These are phyloP conservation scores for Chlorella sp. DNA, from an alignment of 139 green algal species.

Conservation along the genomic window DNA sequence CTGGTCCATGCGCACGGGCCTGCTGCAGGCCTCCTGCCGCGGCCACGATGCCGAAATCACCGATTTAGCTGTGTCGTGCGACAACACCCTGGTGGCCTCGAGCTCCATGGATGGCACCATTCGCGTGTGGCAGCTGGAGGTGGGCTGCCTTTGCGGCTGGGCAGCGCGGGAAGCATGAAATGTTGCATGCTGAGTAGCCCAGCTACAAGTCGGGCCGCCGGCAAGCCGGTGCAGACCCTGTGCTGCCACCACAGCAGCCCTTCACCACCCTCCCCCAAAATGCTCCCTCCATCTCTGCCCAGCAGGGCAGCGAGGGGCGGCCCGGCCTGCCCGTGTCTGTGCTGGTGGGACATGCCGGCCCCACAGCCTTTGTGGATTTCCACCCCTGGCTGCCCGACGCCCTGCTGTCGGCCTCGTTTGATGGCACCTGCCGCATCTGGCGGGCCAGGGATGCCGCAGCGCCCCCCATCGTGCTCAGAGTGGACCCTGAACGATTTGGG, in stretches of 20 bases:
- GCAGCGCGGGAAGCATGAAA: too few species aligned
- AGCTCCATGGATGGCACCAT: conserved; percentile 75
- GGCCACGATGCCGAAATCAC: conserved; percentile 93
- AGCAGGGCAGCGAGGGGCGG: background rate
- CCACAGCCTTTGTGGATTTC: conserved; percentile 79
- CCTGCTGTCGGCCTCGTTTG: conserved; percentile 77
- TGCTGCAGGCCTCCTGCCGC: conserved; percentile 69
- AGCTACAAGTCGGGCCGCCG: too few species aligned
- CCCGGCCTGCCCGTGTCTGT: conserved; percentile 65
- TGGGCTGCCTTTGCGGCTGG: too few species aligned
- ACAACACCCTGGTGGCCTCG: conserved; percentile 78
- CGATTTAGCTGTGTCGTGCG: conserved; percentile 87
- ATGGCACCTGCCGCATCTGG: conserved; percentile 84
- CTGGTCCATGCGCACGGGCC: conserved; percentile 68
- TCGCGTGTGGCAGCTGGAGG: conserved; percentile 71
- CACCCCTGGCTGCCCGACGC: conserved; percentile 46
- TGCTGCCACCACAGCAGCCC: too few species aligned
- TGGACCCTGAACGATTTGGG: conserved; percentile 28
- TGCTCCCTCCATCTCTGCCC: background rate
- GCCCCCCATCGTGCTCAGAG: conserved; percentile 52
- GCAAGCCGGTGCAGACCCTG: too few species aligned
- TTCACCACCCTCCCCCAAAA: too few species aligned
- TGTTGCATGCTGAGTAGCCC: too few species aligned
- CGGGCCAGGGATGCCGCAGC: conserved; percentile 49
- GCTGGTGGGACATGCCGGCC: conserved; percentile 67